These are phyloP conservation scores for Crithidia mellificae DNA, from an alignment of 208 protist genomes.

Conservation along the genomic window DNA sequence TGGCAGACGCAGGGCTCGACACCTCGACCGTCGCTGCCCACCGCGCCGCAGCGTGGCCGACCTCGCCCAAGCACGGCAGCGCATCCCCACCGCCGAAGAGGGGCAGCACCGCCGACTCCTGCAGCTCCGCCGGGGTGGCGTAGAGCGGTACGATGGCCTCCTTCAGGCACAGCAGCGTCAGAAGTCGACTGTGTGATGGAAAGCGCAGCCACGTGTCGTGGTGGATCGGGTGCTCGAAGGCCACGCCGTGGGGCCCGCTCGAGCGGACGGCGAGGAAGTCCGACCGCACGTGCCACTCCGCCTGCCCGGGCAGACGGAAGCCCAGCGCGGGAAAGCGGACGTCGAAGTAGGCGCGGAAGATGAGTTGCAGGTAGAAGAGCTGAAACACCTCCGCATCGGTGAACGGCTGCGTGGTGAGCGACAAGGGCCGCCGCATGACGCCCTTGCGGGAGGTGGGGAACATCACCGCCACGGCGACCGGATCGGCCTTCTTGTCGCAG, in stretches of 20 bases:
- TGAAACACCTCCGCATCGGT: constrained; percentile 87
- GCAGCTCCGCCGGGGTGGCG: constrained; percentile 36
- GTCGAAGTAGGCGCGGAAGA: constrained; percentile 80
- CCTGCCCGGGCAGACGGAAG: constrained; percentile 16
- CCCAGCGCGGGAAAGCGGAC: constrained; percentile 58
- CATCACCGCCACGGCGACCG: constrained; percentile 36
- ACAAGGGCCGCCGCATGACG: constrained; percentile 28
- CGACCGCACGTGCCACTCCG: constrained; percentile 37
- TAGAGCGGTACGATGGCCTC: constrained; percentile 66
- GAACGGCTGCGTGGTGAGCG: constrained; percentile 62
- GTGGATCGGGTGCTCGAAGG: constrained; percentile 60
- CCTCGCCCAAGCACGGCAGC: constrained; percentile 45
- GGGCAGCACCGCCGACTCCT: constrained; percentile 40
- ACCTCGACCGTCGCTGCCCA: constrained; percentile 65
- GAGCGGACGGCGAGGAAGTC: constrained; percentile 50
- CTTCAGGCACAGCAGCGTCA: constrained; percentile 61
- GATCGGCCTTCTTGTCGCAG: constrained; percentile 7
- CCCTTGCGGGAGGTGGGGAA: constrained; percentile 39
- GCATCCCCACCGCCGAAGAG: constrained; percentile 53
- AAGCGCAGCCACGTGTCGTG: constrained; percentile 56
- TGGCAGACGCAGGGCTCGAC: constrained; percentile 37
- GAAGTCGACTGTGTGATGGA: constrained; percentile 47
- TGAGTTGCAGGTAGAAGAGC: constrained; percentile 81
- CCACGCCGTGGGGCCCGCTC: constrained; percentile 42
- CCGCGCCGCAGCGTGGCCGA: constrained; percentile 39